A percentile compares a stretch with the other conserved stretches of the same genome.
Conservation (phyloP, 208 protist species). For the Paratrypanosoma confusum region DNA sequence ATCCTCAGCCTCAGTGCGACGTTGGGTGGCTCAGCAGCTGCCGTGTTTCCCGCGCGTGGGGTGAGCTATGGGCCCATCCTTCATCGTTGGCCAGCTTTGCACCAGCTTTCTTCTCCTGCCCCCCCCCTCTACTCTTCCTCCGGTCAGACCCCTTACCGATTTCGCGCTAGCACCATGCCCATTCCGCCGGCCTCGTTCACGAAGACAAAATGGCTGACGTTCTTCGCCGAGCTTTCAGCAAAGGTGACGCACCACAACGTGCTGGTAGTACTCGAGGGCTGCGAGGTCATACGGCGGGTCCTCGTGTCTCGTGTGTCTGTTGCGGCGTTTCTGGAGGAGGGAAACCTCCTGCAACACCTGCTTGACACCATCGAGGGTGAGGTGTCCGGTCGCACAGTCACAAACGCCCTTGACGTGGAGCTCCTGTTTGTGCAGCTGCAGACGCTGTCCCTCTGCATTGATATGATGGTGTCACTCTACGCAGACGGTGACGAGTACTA, state of each 20-base stretch:
- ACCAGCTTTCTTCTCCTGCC: too few relatives aligned
- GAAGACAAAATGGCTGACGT: conserved; percentile 67
- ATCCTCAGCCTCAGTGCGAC: too few relatives aligned
- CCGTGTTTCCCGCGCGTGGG: too few relatives aligned
- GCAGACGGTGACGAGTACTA: conserved; percentile 61
- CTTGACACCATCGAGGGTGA: conserved; percentile 38
- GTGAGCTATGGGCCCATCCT: too few relatives aligned
- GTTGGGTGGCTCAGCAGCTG: too few relatives aligned
- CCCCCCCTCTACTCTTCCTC: too few relatives aligned
- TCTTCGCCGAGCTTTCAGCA: conserved; percentile 77
- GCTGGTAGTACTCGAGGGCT: conserved; percentile 65
- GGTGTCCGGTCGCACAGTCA: background rate
- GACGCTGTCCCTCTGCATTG: conserved; percentile 50
- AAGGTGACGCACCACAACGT: conserved; percentile 78
- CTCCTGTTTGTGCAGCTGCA: conserved; percentile 45
- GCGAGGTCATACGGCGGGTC: conserved; percentile 55
- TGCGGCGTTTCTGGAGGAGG: conserved; percentile 66
- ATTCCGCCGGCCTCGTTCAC: conserved; percentile 42
- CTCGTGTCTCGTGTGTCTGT: conserved; percentile 62
- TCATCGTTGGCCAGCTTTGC: too few relatives aligned
- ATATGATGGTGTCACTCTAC: conserved; percentile 58
- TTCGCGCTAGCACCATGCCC: conserved; percentile 56
- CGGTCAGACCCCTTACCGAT: too few relatives aligned
- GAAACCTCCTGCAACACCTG: conserved; percentile 38
- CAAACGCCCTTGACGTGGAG: conserved; percentile 33